A percentile compares a stretch with the other conserved stretches of the same genome.
Evolutionary conservation across 352 stramenopile genomes (phyloP).

Genomic region (Phytophthora litchii): DNA sequence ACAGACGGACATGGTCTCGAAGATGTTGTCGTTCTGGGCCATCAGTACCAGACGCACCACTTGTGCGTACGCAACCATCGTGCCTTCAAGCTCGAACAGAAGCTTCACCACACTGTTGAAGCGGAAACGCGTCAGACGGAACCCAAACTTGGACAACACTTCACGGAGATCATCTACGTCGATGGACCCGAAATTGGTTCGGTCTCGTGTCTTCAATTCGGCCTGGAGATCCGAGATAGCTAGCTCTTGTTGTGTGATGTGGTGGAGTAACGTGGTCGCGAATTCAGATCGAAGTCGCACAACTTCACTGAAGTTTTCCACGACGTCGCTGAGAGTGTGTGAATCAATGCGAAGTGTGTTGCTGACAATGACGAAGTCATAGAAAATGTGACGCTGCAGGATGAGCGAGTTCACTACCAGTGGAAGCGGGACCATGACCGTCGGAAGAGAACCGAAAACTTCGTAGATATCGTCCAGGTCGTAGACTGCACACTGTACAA

Average conservation of each 20-base stretch:
- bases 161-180: conserved; percentile 49
- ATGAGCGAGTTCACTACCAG: conserved; percentile 54
- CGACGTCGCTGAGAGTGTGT: conserved; percentile 53
- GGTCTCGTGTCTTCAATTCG: conserved; percentile 37
- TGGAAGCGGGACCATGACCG: conserved; percentile 44
- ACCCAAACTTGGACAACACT: conserved; percentile 48
- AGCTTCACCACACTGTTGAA: conserved; percentile 71
- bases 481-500: conserved; percentile 65
- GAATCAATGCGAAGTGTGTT: conserved; percentile 59
- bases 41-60: conserved; percentile 48
- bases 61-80: conserved; percentile 45
- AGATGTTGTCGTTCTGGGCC: conserved; percentile 27
- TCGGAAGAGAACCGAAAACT: conserved; percentile 38
- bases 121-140: conserved; percentile 55
- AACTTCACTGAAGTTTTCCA: conserved; percentile 65
- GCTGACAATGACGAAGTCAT: conserved; percentile 62
- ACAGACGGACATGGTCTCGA: conserved; percentile 2
- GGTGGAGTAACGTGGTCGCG: conserved; percentile 30
- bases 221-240: conserved; percentile 40
- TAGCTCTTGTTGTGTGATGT: conserved; percentile 27
- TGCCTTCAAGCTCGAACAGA: conserved; percentile 48
- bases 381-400: conserved; percentile 61
- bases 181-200: conserved; percentile 31
- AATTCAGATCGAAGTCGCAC: conserved; percentile 59
- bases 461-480: conserved; percentile 38